These are phyloP conservation scores for Forsythia viridissima DNA, from an alignment of 257 asterid genomes.

Conservation along the genomic window DNA sequence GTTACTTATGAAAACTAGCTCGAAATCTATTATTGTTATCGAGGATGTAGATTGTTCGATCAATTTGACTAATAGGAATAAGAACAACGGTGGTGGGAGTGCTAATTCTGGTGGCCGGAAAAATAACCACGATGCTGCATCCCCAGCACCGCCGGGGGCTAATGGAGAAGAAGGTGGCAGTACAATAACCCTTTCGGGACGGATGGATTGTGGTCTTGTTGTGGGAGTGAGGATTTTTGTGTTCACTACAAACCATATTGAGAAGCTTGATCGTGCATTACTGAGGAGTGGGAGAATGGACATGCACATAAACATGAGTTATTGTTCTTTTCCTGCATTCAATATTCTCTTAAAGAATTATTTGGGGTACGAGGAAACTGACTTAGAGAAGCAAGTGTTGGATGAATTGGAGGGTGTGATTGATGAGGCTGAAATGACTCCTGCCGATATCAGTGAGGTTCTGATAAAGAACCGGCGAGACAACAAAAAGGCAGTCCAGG, in stretches of 20 bases:
- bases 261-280: conserved; percentile 91
- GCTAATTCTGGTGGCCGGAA: conserved; percentile 19
- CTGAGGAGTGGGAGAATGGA: conserved; percentile 95
- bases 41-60: conserved; percentile 61
- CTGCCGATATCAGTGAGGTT: conserved; percentile 90
- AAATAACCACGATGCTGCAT: conserved; percentile 15
- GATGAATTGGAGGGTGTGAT: conserved; percentile 49
- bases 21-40: conserved; percentile 57
- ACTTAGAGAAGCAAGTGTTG: conserved; percentile 34
- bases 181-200: conserved; percentile 82
- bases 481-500: conserved; percentile 52
- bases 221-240: conserved; percentile 91
- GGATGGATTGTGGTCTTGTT: conserved; percentile 94
- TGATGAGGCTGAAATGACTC: conserved; percentile 75
- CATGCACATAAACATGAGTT: conserved; percentile 91
- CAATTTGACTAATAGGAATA: conserved; percentile 41
- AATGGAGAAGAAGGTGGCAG: conserved; percentile 47
- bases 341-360: conserved; percentile 75
- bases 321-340: conserved; percentile 60
- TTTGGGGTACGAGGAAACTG: conserved; percentile 53
- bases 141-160: conserved; percentile 29
- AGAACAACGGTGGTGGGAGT: conserved; percentile 4
- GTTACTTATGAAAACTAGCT: conserved; percentile 53
- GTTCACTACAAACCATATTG: conserved; percentile 90
- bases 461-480: conserved; percentile 76